Conservation (phyloP, 1,284 basidiomycete genomes). For the Neonothopanus nambi region DNA sequence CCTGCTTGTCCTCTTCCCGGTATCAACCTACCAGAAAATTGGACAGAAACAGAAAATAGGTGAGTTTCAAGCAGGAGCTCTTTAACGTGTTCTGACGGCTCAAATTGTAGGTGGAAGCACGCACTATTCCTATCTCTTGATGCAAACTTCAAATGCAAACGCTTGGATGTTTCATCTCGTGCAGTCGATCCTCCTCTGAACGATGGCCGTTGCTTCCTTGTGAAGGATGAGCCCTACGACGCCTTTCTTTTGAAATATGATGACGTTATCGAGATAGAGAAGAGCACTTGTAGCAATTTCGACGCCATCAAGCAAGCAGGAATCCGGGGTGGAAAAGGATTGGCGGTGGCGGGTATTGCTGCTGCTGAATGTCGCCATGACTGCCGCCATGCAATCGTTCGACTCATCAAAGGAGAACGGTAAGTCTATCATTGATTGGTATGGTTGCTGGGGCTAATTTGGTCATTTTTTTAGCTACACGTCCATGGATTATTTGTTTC, state of each 20-base stretch:
- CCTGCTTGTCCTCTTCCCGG: constrained; percentile 24
- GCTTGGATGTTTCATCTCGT: constrained; percentile 14
- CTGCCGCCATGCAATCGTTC: no score
- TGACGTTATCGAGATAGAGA: constrained; percentile 2
- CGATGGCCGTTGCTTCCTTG: constrained; percentile 17
- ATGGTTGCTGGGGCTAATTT: no score
- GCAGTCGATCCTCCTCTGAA: constrained; percentile 16
- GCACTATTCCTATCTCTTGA: constrained; percentile 15
- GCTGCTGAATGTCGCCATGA: no score
- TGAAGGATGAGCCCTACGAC: constrained; percentile 6
- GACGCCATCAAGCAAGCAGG: not conserved
- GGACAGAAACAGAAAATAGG: constrained; percentile 6
- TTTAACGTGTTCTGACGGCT: no score
- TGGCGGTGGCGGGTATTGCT: no score
- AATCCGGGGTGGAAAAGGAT: no score
- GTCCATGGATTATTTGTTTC: no score
- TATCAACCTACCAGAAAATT: constrained; percentile 19
- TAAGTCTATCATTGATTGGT: no score
- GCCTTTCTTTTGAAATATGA: constrained; percentile 8
- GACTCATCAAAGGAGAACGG: no score
- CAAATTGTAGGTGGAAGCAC: constrained; percentile 20
- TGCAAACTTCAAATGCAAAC: constrained; percentile 15
- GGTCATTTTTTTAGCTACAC: no score
- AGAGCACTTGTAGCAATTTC: constrained; percentile 10
- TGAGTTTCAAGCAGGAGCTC: no score